Percentiles rank a stretch among this genome's conserved stretches.
phyloP scores from a whole-genome alignment of 1,139 yeast genomes.

The Kluyveromyces sp. region DNA sequence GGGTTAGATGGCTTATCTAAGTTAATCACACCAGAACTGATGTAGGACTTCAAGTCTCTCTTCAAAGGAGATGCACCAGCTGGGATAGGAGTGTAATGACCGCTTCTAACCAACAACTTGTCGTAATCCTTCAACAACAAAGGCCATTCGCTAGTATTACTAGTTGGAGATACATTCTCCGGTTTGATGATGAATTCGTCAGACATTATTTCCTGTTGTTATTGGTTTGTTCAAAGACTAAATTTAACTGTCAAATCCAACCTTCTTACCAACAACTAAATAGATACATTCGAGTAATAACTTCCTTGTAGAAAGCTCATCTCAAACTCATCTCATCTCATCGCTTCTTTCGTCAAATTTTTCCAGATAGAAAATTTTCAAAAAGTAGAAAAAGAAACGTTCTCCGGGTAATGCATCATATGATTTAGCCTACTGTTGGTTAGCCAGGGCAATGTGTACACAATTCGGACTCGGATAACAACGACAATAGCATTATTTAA shows the following conservation, averaged over 20 bases:
- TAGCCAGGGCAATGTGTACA: not conserved
- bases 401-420: constrained; percentile 2
- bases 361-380: constrained; percentile 6
- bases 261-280: not conserved
- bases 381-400: constrained; percentile 1
- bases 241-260: not conserved
- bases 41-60: constrained; percentile 84
- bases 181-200: constrained; percentile 83
- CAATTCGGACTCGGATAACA: too few species aligned
- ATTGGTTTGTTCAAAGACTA: not conserved
- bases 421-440: not conserved
- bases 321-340: constrained; percentile 8
- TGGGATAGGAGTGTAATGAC: constrained; percentile 95
- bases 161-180: constrained; percentile 67
- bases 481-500: too few species aligned
- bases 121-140: constrained; percentile 87
- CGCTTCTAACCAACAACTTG: constrained; percentile 87
- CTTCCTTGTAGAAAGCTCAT: not conserved
- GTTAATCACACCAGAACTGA: constrained; percentile 93
- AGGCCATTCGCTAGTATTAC: constrained; percentile 94
- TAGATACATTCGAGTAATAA: not conserved
- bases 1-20: constrained; percentile 98
- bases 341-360: constrained; percentile 7
- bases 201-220: constrained; percentile 34
- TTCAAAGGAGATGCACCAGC: constrained; percentile 91